Percentiles rank a stretch among this genome's conserved stretches.
Conservation (phyloP, 306 rosid genomes). For the Fragaria vesca region DNA sequence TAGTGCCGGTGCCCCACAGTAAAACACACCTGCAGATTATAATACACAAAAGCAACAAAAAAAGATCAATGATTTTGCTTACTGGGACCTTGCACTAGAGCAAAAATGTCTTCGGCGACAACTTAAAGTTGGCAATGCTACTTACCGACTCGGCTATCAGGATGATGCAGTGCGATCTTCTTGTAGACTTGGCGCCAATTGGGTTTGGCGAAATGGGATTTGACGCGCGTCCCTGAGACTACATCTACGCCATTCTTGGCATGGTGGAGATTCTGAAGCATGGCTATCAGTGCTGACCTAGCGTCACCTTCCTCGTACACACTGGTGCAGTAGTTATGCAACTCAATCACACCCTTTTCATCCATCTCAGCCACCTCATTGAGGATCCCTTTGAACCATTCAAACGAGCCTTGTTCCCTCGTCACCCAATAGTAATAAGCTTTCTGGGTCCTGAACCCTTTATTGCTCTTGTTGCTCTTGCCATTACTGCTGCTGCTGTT, state of each 20-base stretch:
- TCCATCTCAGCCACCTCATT: slow-evolving; percentile 63
- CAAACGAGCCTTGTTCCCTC: slow-evolving; percentile 56
- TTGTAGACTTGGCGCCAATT: slow-evolving; percentile 56
- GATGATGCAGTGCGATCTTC: slow-evolving; percentile 51
- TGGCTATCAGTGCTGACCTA: slow-evolving; percentile 53
- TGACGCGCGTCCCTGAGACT: slow-evolving; percentile 55
- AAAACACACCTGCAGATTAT: slow-evolving; percentile 43
- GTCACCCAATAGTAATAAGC: slow-evolving; percentile 64
- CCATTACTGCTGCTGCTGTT: background rate
- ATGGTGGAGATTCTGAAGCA: slow-evolving; percentile 57
- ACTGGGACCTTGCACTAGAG: background rate
- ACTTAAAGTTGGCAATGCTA: background rate
- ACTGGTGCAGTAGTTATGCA: slow-evolving; percentile 62
- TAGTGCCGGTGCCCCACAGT: slow-evolving; percentile 53
- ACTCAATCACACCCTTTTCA: slow-evolving; percentile 40
- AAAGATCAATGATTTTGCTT: background rate
- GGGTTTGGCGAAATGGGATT: slow-evolving; percentile 61
- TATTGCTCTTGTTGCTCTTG: slow-evolving; percentile 22
- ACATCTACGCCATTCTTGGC: slow-evolving; percentile 61
- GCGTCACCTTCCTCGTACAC: slow-evolving; percentile 69
- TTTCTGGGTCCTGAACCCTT: slow-evolving; percentile 37
- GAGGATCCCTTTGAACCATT: slow-evolving; percentile 59
- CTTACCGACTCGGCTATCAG: slow-evolving; percentile 38
- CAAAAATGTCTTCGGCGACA: no score
- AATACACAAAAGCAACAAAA: background rate